These are phyloP conservation scores for Pythium aquatile DNA, from an alignment of 352 stramenopile species.

Conservation along the genomic window DNA sequence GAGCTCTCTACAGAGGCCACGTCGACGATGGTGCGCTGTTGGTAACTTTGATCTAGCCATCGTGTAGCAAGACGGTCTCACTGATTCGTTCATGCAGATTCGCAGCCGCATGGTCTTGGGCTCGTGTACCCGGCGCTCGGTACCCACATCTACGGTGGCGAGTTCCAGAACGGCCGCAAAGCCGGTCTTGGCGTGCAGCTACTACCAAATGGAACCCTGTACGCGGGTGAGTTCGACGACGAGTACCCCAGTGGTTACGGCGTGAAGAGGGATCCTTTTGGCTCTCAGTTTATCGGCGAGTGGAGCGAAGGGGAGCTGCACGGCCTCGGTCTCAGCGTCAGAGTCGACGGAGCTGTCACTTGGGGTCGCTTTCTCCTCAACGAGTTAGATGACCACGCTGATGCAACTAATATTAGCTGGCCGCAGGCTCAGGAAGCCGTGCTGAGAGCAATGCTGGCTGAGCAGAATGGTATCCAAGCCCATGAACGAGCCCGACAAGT, in stretches of 20 bases:
- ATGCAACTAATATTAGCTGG: neutral
- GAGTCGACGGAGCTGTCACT: slow-evolving; percentile 30
- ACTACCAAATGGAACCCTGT: slow-evolving; percentile 38
- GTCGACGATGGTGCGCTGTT: neutral
- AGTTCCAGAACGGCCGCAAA: slow-evolving; percentile 16
- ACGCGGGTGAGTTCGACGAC: slow-evolving; percentile 36
- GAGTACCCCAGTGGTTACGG: slow-evolving; percentile 37
- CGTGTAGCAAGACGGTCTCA: neutral
- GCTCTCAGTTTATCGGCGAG: slow-evolving; percentile 41
- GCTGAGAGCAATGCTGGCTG: slow-evolving; percentile 37
- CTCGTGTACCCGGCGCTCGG: slow-evolving; percentile 38
- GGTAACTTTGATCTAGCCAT: too few relatives aligned
- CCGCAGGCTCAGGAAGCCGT: slow-evolving; percentile 21
- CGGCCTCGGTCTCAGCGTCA: slow-evolving; percentile 38
- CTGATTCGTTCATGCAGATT: slow-evolving; percentile 20
- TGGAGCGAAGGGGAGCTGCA: slow-evolving; percentile 40
- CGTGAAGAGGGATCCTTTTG: slow-evolving; percentile 43
- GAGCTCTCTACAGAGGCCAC: neutral
- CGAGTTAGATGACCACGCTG: slow-evolving; percentile 4
- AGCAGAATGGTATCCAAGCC: slow-evolving; percentile 31
- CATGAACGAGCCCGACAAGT: slow-evolving; percentile 42
- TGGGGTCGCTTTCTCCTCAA: slow-evolving; percentile 29
- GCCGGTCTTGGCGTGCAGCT: slow-evolving; percentile 40
- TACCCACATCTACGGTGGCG: slow-evolving; percentile 35
- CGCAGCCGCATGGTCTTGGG: slow-evolving; percentile 36